Conservation (phyloP, 2,329 filamentous ascomycete genomes). For the Apiospora sp. region DNA sequence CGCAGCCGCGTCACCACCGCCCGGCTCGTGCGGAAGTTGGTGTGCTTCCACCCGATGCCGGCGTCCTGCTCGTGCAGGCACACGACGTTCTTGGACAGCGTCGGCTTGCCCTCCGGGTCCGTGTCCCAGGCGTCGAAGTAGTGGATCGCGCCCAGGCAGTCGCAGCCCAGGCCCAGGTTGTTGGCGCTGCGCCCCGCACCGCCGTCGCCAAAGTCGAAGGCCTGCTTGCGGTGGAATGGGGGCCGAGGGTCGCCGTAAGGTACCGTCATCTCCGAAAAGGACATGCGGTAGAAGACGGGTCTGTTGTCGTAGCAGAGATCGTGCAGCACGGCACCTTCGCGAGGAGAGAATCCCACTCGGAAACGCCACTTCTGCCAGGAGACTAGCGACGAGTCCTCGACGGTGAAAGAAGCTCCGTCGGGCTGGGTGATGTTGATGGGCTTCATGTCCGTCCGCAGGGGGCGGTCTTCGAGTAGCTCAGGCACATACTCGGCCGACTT, state of each 20-base stretch:
- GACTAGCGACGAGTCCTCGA: constrained; percentile 41
- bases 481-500: constrained; percentile 56
- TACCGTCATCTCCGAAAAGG: constrained; percentile 68
- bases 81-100: constrained; percentile 64
- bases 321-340: constrained; percentile 69
- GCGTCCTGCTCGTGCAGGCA: constrained; percentile 76
- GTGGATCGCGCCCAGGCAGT: constrained; percentile 73
- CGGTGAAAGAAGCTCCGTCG: constrained; percentile 44
- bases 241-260: constrained; percentile 69
- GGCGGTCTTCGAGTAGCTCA: constrained; percentile 54
- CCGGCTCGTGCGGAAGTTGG: constrained; percentile 70
- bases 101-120: constrained; percentile 61
- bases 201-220: constrained; percentile 74
- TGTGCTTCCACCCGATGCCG: constrained; percentile 76
- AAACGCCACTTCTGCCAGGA: constrained; percentile 61
- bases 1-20: constrained; percentile 68
- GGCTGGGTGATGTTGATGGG: constrained; percentile 77
- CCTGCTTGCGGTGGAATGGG: constrained; percentile 71
- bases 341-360: constrained; percentile 66
- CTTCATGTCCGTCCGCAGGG: constrained; percentile 63
- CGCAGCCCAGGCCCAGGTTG: constrained; percentile 72
- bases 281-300: constrained; percentile 65
- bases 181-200: constrained; percentile 71
- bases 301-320: constrained; percentile 68
- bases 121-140: constrained; percentile 60